A percentile compares a stretch with the other conserved stretches of the same genome.
Conservation (phyloP, 139 green algal genomes). For the Nannochloris sp. region DNA sequence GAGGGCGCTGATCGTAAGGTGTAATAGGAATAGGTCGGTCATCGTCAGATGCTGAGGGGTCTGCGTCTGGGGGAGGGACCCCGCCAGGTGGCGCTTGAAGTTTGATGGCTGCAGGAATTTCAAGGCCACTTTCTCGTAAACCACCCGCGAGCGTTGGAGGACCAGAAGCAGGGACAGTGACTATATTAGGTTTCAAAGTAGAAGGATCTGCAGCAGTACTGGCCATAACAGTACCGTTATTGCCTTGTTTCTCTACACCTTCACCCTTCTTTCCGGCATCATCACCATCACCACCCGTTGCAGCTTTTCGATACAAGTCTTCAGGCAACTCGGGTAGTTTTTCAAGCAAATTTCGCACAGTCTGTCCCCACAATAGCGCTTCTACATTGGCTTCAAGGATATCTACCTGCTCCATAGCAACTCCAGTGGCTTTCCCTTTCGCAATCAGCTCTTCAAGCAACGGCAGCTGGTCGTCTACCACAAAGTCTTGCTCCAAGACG, state of each 20-base stretch:
- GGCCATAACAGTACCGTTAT: not conserved
- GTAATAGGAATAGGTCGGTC: not conserved
- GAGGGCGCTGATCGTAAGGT: not conserved
- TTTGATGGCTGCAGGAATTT: too few species aligned
- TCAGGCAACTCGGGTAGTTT: not conserved
- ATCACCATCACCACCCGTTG: not conserved
- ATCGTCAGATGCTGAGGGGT: not conserved
- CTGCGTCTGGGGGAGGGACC: not conserved
- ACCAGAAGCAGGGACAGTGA: too few species aligned
- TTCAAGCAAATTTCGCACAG: constrained; percentile 1
- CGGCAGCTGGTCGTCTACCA: constrained; percentile 23
- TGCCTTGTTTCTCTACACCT: not conserved
- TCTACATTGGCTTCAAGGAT: constrained; percentile 28
- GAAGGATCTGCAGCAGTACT: not conserved
- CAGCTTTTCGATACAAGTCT: too few species aligned
- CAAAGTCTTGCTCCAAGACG: constrained; percentile 19
- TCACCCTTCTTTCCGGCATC: not conserved
- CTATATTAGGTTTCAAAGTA: too few species aligned
- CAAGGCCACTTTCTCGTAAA: not conserved
- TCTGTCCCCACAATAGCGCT: constrained; percentile 4
- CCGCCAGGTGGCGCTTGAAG: not conserved
- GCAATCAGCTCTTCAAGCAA: constrained; percentile 21
- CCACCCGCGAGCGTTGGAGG: not conserved
- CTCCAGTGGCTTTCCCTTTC: constrained; percentile 3
- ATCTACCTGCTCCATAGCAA: constrained; percentile 29